A percentile compares a stretch with the other conserved stretches of the same genome.
phyloP scores from a whole-genome alignment of 2,329 filamentous ascomycete genomes.

The Pyrenochaeta sp. region DNA sequence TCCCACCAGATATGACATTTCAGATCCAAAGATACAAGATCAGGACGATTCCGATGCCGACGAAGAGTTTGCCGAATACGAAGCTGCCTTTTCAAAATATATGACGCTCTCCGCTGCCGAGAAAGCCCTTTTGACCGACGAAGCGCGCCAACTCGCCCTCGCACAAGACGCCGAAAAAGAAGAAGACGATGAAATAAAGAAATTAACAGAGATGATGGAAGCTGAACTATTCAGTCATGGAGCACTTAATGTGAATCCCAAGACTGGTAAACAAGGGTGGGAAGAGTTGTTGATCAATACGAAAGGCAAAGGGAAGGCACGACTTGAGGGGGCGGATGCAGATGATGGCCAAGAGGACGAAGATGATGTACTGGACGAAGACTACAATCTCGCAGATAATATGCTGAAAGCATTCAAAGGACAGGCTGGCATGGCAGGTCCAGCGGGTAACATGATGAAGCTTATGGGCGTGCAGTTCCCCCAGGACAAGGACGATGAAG shows the following conservation, averaged over 20 bases:
- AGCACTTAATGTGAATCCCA: slow-evolving; percentile 62
- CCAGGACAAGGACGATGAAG: slow-evolving; percentile 72
- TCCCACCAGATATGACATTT: slow-evolving; percentile 22
- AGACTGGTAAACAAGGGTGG: slow-evolving; percentile 18
- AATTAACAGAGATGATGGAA: slow-evolving; percentile 75
- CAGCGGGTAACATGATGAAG: slow-evolving; percentile 84
- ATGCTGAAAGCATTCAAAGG: slow-evolving; percentile 92
- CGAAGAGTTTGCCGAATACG: slow-evolving; percentile 74
- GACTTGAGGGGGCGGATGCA: slow-evolving; percentile 34
- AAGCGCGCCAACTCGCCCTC: slow-evolving; percentile 45
- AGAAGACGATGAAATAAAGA: slow-evolving; percentile 66
- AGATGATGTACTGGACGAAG: slow-evolving; percentile 69
- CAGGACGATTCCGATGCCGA: slow-evolving; percentile 71
- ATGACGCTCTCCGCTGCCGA: slow-evolving; percentile 71
- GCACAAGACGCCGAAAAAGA: slow-evolving; percentile 52
- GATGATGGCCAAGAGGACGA: slow-evolving; percentile 61
- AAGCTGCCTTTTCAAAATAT: slow-evolving; percentile 83
- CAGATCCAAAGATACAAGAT: slow-evolving; percentile 33
- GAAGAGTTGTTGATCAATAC: slow-evolving; percentile 6
- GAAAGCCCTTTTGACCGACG: slow-evolving; percentile 43
- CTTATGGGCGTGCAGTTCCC: slow-evolving; percentile 86
- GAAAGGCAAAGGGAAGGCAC: slow-evolving; percentile 36
- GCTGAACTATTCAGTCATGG: slow-evolving; percentile 74
- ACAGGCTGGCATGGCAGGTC: slow-evolving; percentile 84
- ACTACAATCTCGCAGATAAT: slow-evolving; percentile 89